These are phyloP conservation scores for Neopestalotiopsis rosae DNA, from an alignment of 2,329 filamentous ascomycete genomes.

Conservation along the genomic window DNA sequence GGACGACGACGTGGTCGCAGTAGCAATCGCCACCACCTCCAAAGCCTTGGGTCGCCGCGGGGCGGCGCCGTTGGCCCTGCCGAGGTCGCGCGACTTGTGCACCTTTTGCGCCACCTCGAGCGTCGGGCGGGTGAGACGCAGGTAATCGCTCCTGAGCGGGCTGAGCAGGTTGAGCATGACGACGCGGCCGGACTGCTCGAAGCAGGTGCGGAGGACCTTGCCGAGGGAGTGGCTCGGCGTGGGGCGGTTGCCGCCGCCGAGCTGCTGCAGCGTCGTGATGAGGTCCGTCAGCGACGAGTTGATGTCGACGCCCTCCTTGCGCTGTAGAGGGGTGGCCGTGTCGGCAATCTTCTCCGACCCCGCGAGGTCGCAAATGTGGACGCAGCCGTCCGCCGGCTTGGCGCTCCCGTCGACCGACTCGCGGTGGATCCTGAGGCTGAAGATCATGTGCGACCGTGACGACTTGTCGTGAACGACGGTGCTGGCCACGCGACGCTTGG, in stretches of 20 bases:
- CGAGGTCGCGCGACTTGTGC: neutral
- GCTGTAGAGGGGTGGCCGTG: slow-evolving; percentile 40
- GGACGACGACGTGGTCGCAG: no score
- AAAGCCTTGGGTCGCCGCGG: neutral
- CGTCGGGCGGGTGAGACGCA: neutral
- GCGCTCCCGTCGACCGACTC: neutral
- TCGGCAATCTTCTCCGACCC: slow-evolving; percentile 3
- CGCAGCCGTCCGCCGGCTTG: neutral
- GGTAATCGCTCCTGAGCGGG: neutral
- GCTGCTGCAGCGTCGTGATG: neutral
- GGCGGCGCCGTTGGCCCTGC: neutral
- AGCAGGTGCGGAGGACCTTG: neutral
- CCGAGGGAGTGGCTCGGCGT: neutral
- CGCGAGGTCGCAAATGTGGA: slow-evolving; percentile 6
- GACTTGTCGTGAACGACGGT: slow-evolving; percentile 2
- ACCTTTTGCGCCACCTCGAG: neutral
- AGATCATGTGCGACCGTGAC: slow-evolving; percentile 1
- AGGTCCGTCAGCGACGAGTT: slow-evolving; percentile 64
- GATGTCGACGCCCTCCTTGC: slow-evolving; percentile 94
- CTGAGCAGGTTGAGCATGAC: neutral
- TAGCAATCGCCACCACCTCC: no score
- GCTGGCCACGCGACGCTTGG: neutral
- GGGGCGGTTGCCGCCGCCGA: neutral
- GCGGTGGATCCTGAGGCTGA: neutral
- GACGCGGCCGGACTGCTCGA: neutral